Evolutionary conservation across 225 moss, liverwort and hornwort species (phyloP).

Genomic region (Anthoceros angustus): DNA sequence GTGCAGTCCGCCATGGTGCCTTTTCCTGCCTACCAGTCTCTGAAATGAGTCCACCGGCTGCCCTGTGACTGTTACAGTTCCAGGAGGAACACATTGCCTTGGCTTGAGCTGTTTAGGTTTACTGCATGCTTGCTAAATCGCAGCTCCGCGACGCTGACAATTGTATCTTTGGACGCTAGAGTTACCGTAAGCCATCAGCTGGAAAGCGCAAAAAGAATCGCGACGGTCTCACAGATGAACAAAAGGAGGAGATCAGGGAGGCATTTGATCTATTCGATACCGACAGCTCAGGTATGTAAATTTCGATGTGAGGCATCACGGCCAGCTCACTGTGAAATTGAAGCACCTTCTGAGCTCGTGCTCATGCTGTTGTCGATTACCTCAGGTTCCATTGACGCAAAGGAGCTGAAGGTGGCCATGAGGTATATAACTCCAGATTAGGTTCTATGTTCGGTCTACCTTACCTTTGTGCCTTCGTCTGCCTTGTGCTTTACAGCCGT

Average conservation of each 20-base stretch:
- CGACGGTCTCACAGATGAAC: slow-evolving; percentile 67
- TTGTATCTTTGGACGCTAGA: slow-evolving; percentile 17
- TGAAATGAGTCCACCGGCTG: too few relatives aligned
- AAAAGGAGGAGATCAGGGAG: slow-evolving; percentile 87
- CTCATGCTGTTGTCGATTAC: too few relatives aligned
- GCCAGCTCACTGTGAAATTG: too few relatives aligned
- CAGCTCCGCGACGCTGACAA: not conserved
- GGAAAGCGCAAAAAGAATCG: slow-evolving; percentile 47
- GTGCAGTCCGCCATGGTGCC: too few relatives aligned
- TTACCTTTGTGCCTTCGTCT: not conserved
- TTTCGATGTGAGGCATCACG: too few relatives aligned
- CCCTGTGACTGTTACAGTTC: too few relatives aligned
- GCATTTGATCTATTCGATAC: slow-evolving; percentile 91
- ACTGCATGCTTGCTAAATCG: too few relatives aligned
- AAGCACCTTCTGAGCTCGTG: too few relatives aligned
- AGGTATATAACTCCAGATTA: not conserved
- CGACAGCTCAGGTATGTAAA: slow-evolving; percentile 55
- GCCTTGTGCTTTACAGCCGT: not conserved
- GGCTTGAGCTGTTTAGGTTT: too few relatives aligned
- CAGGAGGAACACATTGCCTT: too few relatives aligned
- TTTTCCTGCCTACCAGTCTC: too few relatives aligned
- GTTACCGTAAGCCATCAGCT: slow-evolving; percentile 37
- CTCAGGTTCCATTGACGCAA: not conserved
- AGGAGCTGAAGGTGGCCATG: slow-evolving; percentile 2
- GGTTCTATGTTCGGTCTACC: not conserved